Evolutionary conservation across 2,329 filamentous ascomycete species (phyloP), one percentile per base, ranked within the genome.

Genomic region (Cadophora sp.): DNA sequence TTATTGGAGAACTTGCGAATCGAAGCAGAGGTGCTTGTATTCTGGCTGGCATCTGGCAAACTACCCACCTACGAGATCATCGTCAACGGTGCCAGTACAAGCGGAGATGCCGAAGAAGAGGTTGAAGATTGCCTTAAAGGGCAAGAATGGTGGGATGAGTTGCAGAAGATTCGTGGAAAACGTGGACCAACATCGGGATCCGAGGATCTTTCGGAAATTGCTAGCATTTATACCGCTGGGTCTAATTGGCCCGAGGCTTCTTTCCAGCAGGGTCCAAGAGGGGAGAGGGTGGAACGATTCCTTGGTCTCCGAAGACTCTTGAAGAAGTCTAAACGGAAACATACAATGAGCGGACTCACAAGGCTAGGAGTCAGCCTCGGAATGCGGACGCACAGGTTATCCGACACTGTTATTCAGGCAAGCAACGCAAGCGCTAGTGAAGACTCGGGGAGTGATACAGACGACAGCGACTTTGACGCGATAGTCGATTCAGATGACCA

Each of bases 131-230:
- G 88, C 4, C 79, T 97, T 16, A 85, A 85, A 70, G 86, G 89
- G 11, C 90, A 96, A 73, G 87, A 90, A 39, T 97, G 93, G 93
- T 97, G 93, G 93, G 84, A 89, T 59, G 90, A 94, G 50, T 81
- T 96, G 4, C 88, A 90, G 72, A 82, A 80, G 51, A 78, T 85
- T 13, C 81, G 86, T 33, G 83, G 83, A 30, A 75, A 76, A 9
- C 69, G 74, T 14, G 75, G 72, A 7, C 47, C 61, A 16, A 68
- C 59, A 11, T 80, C 76, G 53, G 77, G 79, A 14, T 78, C 76
- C n/a, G 80, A 83, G 68, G 80, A 83, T 64, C 66, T 83, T 18
- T 77, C 79, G n/a, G 77, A 82, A 39, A 78, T 82, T 36, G 78
- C 79, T 18, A 80, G 79, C 48, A 76, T 84, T 18, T 77, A 84